phyloP scores from a whole-genome alignment of 257 asterid species.

The Solanum pinnatisectum region DNA sequence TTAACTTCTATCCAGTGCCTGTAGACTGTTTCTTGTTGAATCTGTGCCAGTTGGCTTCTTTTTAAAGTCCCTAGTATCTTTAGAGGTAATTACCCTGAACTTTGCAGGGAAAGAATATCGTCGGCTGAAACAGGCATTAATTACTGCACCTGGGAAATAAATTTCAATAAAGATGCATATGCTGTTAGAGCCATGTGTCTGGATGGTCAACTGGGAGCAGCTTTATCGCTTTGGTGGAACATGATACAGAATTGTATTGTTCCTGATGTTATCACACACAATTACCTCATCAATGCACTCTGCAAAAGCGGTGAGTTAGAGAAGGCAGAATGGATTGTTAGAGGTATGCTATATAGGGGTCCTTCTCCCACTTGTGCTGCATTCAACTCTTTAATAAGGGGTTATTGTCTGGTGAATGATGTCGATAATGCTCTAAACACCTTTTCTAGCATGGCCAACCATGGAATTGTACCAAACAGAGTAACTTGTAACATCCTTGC shows the following conservation, averaged over 20 bases:
- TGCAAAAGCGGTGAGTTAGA: slow-evolving; percentile 58
- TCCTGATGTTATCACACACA: slow-evolving; percentile 61
- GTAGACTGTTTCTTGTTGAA: background rate
- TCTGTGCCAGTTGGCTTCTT: background rate
- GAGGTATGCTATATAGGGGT: slow-evolving; percentile 55
- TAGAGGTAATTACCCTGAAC: background rate
- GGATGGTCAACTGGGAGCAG: slow-evolving; percentile 56
- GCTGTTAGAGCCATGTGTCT: slow-evolving; percentile 51
- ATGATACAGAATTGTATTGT: slow-evolving; percentile 35
- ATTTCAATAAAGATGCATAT: slow-evolving; percentile 15
- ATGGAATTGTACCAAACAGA: slow-evolving; percentile 53
- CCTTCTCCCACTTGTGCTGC: slow-evolving; percentile 72
- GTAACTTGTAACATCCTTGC: slow-evolving; percentile 74
- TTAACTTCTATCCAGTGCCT: background rate
- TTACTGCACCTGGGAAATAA: slow-evolving; percentile 14
- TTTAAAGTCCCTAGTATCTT: background rate
- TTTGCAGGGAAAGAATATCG: slow-evolving; percentile 31
- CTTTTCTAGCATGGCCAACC: slow-evolving; percentile 45
- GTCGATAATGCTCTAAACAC: slow-evolving; percentile 57
- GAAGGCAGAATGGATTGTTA: slow-evolving; percentile 58
- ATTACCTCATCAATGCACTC: slow-evolving; percentile 63
- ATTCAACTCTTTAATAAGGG: slow-evolving; percentile 70
- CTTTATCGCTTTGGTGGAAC: slow-evolving; percentile 47
- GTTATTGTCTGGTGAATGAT: slow-evolving; percentile 47
- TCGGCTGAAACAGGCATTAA: slow-evolving; percentile 20